A percentile compares a stretch with the other conserved stretches of the same genome.
These are phyloP conservation scores for Coemansia sp. DNA, from an alignment of 192 early-diverging fungal genomes.

Conservation along the genomic window DNA sequence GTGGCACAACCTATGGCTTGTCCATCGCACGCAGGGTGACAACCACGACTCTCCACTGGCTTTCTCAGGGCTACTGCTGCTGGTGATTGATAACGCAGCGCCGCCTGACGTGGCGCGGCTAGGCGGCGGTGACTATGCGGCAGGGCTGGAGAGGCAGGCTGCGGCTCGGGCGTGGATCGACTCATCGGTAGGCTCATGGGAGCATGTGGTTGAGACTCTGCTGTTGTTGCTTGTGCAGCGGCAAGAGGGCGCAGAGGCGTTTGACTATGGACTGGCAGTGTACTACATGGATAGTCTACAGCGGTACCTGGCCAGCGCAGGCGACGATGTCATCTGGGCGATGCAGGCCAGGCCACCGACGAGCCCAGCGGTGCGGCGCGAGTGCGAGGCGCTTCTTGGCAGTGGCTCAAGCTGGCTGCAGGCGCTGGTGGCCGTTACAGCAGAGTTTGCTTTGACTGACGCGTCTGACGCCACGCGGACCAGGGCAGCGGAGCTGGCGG, in stretches of 20 bases:
- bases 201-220: conserved; percentile 26
- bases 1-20: conserved; percentile 34
- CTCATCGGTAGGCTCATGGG: conserved; percentile 20
- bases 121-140: conserved; percentile 4
- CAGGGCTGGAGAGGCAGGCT: conserved; percentile 6
- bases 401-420: conserved; percentile 25
- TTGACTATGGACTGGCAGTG: conserved; percentile 22
- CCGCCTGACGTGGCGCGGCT: conserved; percentile 13
- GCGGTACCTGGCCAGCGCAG: conserved; percentile 24
- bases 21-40: conserved; percentile 16
- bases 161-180: conserved; percentile 44
- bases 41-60: no score
- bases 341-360: neutral
- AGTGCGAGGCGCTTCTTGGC: conserved; percentile 3
- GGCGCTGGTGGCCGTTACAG: conserved; percentile 3
- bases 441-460: conserved; percentile 35
- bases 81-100: conserved; percentile 64
- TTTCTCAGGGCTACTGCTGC: conserved; percentile 74
- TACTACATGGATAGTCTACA: conserved; percentile 32
- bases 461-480: conserved; percentile 24
- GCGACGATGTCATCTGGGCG: conserved; percentile 4
- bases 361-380: neutral
- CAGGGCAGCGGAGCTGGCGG: conserved; percentile 19
- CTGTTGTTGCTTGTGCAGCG: conserved; percentile 34
- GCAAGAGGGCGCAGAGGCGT: conserved; percentile 14